These are phyloP conservation scores for Bertia moriformis DNA, from an alignment of 2,329 filamentous ascomycete species.

Conservation along the genomic window DNA sequence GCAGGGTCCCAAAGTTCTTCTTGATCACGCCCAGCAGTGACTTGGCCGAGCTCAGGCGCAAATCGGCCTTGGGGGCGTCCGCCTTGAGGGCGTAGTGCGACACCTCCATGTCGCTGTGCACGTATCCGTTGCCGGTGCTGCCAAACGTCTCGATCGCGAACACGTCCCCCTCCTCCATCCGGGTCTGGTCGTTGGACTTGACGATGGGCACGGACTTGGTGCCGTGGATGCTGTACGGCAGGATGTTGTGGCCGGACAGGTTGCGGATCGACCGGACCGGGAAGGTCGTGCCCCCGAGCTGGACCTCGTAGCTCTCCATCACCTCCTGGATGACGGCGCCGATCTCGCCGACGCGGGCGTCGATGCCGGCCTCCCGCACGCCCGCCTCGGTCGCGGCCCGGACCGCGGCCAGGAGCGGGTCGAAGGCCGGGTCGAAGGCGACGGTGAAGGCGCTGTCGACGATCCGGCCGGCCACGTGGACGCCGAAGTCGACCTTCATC, in stretches of 20 bases:
- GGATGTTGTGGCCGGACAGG: conserved; percentile 38
- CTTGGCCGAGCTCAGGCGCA: conserved; percentile 35
- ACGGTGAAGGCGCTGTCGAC: conserved; percentile 73
- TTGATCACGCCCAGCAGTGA: conserved; percentile 40
- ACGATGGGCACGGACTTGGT: conserved; percentile 38
- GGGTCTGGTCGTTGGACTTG: conserved; percentile 28
- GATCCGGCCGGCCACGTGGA: conserved; percentile 67
- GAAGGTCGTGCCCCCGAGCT: conserved; percentile 32
- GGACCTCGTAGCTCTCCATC: conserved; percentile 47
- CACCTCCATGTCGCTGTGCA: conserved; percentile 31
- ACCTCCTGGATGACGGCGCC: conserved; percentile 42
- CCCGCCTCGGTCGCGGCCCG: conserved; percentile 57
- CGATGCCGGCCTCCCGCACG: conserved; percentile 31
- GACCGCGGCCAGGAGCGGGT: conserved; percentile 60
- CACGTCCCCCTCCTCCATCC: conserved; percentile 43
- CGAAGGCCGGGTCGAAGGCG: conserved; percentile 60
- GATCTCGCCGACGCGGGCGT: conserved; percentile 36
- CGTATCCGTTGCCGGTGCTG: conserved; percentile 31
- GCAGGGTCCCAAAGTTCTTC: conserved; percentile 45
- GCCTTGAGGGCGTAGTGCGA: conserved; percentile 35
- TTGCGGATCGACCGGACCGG: conserved; percentile 39
- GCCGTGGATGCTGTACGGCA: conserved; percentile 38
- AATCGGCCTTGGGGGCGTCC: too few species aligned
- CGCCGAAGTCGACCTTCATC: conserved; percentile 71
- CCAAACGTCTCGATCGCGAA: conserved; percentile 46